phyloP scores from a whole-genome alignment of 257 asterid species.

The Lantana camara region DNA sequence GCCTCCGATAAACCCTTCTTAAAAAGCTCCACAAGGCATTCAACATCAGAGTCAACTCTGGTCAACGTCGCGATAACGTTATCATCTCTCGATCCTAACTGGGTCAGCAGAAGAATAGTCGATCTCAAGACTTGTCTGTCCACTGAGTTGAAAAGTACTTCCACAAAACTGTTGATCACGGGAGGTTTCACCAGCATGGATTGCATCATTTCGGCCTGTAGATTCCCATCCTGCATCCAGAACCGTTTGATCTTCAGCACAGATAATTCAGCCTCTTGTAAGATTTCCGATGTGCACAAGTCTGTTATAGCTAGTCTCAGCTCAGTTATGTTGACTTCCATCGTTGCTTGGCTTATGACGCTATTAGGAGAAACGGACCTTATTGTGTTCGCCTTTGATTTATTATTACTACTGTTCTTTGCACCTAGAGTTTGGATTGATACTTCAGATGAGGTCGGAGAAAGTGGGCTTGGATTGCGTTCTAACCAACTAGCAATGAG shows the following conservation, averaged over 20 bases:
- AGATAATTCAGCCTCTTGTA: constrained; percentile 64
- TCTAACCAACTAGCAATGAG: constrained; percentile 84
- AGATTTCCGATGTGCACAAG: constrained; percentile 68
- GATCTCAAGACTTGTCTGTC: constrained; percentile 55
- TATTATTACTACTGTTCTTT: constrained; percentile 16
- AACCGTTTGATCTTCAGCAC: constrained; percentile 53
- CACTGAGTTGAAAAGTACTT: constrained; percentile 66
- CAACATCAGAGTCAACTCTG: constrained; percentile 79
- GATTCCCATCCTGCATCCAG: constrained; percentile 41
- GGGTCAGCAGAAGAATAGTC: constrained; percentile 54
- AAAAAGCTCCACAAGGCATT: constrained; percentile 61
- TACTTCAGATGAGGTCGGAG: constrained; percentile 25
- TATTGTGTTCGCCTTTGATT: constrained; percentile 23
- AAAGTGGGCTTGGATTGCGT: constrained; percentile 28
- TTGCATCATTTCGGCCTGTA: constrained; percentile 34
- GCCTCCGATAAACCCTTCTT: constrained; percentile 76
- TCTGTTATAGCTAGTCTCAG: constrained; percentile 53
- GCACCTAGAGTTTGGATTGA: no score
- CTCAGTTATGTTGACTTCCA: constrained; percentile 50
- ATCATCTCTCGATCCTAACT: constrained; percentile 61
- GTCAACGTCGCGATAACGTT: constrained; percentile 63
- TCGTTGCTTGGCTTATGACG: constrained; percentile 52
- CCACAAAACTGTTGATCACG: constrained; percentile 66
- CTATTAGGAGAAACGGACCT: constrained; percentile 48
- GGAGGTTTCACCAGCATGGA: constrained; percentile 66